Percentiles rank a stretch among this genome's conserved stretches.
These are phyloP conservation scores for Chrysanthemum makinoi DNA, from an alignment of 129 eudicot genomes.

Conservation along the genomic window DNA sequence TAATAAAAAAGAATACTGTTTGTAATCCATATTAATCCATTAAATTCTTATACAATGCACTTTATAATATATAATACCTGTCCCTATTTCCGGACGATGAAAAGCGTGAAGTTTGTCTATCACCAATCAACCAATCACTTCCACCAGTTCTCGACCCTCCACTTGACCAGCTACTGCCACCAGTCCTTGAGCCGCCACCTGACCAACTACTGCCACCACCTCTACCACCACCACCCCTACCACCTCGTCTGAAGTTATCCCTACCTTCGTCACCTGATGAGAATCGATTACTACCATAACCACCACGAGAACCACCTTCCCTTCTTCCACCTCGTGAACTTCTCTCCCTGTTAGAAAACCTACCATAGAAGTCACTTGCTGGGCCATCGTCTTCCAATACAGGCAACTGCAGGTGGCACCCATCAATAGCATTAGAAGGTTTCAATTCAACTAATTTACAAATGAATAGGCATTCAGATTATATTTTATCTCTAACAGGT, in stretches of 20 bases:
- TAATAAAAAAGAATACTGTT: no score
- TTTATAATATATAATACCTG: conserved; percentile 16
- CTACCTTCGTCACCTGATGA: conserved; percentile 44
- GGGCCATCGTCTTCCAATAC: conserved; percentile 85
- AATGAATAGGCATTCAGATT: background rate
- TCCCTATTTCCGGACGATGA: conserved; percentile 55
- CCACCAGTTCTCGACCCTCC: conserved; percentile 47
- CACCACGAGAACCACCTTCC: conserved; percentile 53
- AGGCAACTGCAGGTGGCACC: conserved; percentile 60
- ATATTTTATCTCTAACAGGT: background rate
- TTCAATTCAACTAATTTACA: no score
- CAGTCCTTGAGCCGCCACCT: conserved; percentile 37
- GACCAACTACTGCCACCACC: conserved; percentile 54
- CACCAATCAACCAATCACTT: conserved; percentile 75
- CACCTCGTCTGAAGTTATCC: conserved; percentile 52
- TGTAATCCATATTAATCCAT: no score
- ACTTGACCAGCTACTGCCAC: conserved; percentile 52
- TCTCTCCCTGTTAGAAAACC: conserved; percentile 58
- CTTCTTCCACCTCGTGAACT: conserved; percentile 56
- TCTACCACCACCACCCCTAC: conserved; percentile 49
- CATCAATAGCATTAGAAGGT: no score
- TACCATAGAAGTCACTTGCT: conserved; percentile 71
- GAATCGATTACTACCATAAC: conserved; percentile 36
- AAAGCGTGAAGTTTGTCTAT: conserved; percentile 46
- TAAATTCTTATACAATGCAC: background rate